Conservation (phyloP, 2,329 filamentous ascomycete genomes). For the Ascochyta fabae region DNA sequence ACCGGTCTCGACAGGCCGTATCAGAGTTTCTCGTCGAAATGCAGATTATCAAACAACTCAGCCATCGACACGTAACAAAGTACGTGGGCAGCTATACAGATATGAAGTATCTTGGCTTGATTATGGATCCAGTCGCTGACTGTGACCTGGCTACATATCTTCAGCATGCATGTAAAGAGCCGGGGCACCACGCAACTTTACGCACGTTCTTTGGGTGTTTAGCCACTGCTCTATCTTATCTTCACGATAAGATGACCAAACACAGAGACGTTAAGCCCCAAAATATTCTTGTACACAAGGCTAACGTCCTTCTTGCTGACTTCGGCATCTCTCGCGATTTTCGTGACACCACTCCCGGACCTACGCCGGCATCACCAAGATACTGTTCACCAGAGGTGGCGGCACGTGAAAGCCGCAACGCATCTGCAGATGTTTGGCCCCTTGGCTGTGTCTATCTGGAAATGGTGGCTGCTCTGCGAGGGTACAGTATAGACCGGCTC, state of each 20-base stretch:
- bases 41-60: constrained; percentile 30
- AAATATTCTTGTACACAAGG: constrained; percentile 22
- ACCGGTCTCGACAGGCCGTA: constrained; percentile 18
- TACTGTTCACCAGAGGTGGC: constrained; percentile 28
- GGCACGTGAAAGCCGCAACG: constrained; percentile 13
- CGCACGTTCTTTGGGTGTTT: constrained; percentile 26
- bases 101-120: constrained; percentile 30
- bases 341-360: constrained; percentile 17
- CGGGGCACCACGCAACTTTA: not conserved
- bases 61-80: constrained; percentile 36
- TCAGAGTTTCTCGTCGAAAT: constrained; percentile 34
- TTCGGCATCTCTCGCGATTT: constrained; percentile 25
- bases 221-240: constrained; percentile 18
- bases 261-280: constrained; percentile 29
- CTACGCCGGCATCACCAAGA: constrained; percentile 8
- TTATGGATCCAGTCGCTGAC: constrained; percentile 35
- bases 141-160: constrained; percentile 17
- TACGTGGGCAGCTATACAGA: constrained; percentile 43
- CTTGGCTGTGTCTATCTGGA: constrained; percentile 30
- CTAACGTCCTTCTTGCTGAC: constrained; percentile 20
- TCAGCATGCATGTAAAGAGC: not conserved
- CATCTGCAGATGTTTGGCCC: constrained; percentile 24
- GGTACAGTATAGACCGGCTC: constrained; percentile 4
- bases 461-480: constrained; percentile 19
- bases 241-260: constrained; percentile 20